These are phyloP conservation scores for Phyllachora maydis DNA, from an alignment of 2,329 filamentous ascomycete species.

Conservation along the genomic window DNA sequence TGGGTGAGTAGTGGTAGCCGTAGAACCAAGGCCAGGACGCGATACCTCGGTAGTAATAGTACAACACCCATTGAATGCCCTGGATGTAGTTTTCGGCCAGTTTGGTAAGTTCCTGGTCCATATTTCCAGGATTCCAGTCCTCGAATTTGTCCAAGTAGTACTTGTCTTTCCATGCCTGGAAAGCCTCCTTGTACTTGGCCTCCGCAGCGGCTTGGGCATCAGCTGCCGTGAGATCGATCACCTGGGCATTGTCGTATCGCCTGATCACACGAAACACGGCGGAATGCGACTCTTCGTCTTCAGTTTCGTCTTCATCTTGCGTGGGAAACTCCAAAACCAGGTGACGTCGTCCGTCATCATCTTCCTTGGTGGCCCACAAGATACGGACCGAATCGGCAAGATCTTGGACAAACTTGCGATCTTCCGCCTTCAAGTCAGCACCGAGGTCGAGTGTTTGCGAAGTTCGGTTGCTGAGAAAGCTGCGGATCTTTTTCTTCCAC, in stretches of 20 bases:
- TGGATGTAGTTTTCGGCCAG: constrained; percentile 94
- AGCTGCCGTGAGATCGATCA: constrained; percentile 60
- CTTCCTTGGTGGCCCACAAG: constrained; percentile 34
- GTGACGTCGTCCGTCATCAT: constrained; percentile 31
- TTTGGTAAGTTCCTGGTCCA: constrained; percentile 53
- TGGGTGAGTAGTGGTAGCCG: constrained; percentile 85
- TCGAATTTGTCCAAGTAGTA: constrained; percentile 83
- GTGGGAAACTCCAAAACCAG: constrained; percentile 32
- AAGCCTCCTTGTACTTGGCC: constrained; percentile 76
- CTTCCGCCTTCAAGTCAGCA: constrained; percentile 51
- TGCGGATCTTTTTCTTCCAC: constrained; percentile 62
- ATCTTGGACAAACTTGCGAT: constrained; percentile 85
- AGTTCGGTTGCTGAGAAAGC: constrained; percentile 54
- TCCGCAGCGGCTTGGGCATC: constrained; percentile 64
- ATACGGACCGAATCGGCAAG: constrained; percentile 44
- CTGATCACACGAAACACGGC: constrained; percentile 73
- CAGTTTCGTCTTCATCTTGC: constrained; percentile 47
- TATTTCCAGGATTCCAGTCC: constrained; percentile 64
- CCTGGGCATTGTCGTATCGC: constrained; percentile 75
- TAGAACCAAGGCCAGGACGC: constrained; percentile 99
- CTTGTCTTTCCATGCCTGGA: constrained; percentile 79
- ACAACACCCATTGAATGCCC: constrained; percentile 92
- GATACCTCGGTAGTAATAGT: constrained; percentile 93
- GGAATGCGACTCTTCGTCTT: constrained; percentile 67
- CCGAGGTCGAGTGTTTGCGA: constrained; percentile 52